phyloP scores from a whole-genome alignment of 805 yeast genomes.

The Metschnikowia hibisci region DNA sequence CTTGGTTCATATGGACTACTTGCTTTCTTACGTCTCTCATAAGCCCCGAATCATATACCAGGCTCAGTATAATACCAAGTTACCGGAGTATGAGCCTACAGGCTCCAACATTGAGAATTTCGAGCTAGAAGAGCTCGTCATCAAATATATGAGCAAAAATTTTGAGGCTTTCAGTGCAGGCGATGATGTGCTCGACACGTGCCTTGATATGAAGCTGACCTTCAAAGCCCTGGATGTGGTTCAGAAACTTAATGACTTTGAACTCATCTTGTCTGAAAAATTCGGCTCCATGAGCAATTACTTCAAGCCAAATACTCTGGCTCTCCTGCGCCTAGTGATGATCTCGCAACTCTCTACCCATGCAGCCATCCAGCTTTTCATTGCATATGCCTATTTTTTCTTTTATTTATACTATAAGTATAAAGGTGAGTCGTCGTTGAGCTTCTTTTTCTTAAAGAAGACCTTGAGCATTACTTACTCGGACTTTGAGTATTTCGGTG shows the following conservation, averaged over 20 bases:
- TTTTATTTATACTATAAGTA: constrained; percentile 19
- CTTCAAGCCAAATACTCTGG: constrained; percentile 1
- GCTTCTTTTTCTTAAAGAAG: constrained; percentile 19
- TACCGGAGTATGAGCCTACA: constrained; percentile 9
- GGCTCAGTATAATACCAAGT: constrained; percentile 9
- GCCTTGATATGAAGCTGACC: constrained; percentile 6
- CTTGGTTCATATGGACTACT: constrained; percentile 13
- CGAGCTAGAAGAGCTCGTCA: constrained; percentile 8
- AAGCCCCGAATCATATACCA: constrained; percentile 10
- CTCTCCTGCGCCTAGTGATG: constrained; percentile 1
- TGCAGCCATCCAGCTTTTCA: constrained; percentile 10
- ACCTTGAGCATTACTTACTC: constrained; percentile 10
- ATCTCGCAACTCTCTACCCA: constrained; percentile 10
- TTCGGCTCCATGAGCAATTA: constrained; percentile 13
- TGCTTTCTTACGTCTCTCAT: constrained; percentile 10
- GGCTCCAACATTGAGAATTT: constrained; percentile 11
- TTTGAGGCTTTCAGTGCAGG: constrained; percentile 7
- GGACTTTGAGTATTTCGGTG: constrained; percentile 15
- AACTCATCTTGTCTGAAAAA: constrained; percentile 4
- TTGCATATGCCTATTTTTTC: constrained; percentile 17
- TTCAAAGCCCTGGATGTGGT: constrained; percentile 8
- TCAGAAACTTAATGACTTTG: constrained; percentile 11
- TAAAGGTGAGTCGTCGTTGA: constrained; percentile 12
- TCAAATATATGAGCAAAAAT: constrained; percentile 5
- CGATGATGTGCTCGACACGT: constrained; percentile 10